Base-by-base conservation (phyloP, 352 stramenopile species). In the Globisporangium radiosum region DNA sequence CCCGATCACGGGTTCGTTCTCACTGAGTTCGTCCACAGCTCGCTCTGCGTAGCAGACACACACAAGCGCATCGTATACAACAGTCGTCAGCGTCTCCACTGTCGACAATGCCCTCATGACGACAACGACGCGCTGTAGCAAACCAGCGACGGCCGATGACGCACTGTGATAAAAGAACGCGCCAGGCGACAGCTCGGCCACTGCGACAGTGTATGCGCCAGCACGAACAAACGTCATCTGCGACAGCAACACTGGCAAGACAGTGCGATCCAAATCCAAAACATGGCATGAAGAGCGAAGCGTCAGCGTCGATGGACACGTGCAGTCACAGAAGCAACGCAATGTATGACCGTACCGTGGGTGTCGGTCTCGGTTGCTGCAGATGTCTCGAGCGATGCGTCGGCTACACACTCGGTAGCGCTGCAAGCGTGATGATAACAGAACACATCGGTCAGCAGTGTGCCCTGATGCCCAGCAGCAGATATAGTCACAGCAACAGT, bases 1-100 rank as follows among this genome's bases (percentile, higher is more conserved):
- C 15, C 86, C 86, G 5, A 87, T 61, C 19, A 92, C 56, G 0
- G 76, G 80, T 54, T 95, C 83, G 36, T 88, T 69, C 52, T 86
- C 80, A 7, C 52, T 66, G 8, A 93, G 70, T 1, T 85, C 70
- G 14, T 55, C 76, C 11, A 81, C 66, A 5, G 68, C 59, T 69
- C 81, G 77, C 55, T 77, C 80, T 47, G 43, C 25, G 25, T 33
- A 33, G 25, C 25, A 33, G 25, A 33, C 25, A 33, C 25, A 33
- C 25, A 33, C 25, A 33, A 33, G 25, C 25, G 3, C 25, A 33
- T 33, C 25, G 25, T 33, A 33, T 33, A 33, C 25, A 33, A 33
- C 25, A 3, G 1, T 33, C 25, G 25, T 33, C 25, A 33, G 25
- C 25, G 25, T 33, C 25, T 33, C 25, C 25, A 33, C 25, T 33